Conservation (phyloP, 2,329 filamentous ascomycete species). For the Bipolaris gigantea region DNA sequence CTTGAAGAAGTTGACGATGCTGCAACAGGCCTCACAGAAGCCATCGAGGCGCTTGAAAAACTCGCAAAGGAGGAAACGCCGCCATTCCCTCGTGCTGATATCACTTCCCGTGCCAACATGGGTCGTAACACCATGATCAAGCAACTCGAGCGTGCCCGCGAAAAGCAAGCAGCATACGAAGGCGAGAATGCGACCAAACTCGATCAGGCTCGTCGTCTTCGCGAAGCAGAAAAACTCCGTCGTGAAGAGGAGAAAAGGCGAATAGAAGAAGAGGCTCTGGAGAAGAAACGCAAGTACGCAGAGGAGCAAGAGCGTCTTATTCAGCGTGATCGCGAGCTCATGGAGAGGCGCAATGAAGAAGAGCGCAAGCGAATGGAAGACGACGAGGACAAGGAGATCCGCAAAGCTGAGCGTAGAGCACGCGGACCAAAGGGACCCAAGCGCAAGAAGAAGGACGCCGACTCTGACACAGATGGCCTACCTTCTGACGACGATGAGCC, state of each 20-base stretch:
- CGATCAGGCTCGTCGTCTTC: conserved; percentile 73
- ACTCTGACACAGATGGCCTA: conserved; percentile 50
- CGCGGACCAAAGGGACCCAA: conserved; percentile 51
- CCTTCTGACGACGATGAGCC: conserved; percentile 43
- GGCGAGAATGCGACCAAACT: conserved; percentile 89
- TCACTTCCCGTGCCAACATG: conserved; percentile 97
- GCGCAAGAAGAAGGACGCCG: conserved; percentile 64
- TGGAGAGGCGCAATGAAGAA: conserved; percentile 71
- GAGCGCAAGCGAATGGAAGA: conserved; percentile 65
- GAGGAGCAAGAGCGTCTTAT: conserved; percentile 82
- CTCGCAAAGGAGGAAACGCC: conserved; percentile 66
- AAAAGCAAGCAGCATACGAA: conserved; percentile 87
- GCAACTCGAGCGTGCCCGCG: conserved; percentile 82
- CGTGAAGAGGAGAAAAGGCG: conserved; percentile 76
- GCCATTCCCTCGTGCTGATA: conserved; percentile 85
- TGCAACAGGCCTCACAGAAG: conserved; percentile 77
- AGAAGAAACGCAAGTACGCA: conserved; percentile 78
- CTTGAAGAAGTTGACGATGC: conserved; percentile 80
- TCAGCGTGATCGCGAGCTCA: conserved; percentile 71
- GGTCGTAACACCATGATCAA: conserved; percentile 91
- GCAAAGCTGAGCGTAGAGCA: conserved; percentile 62
- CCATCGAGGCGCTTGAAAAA: conserved; percentile 69
- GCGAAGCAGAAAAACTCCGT: conserved; percentile 76
- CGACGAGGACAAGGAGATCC: conserved; percentile 75
- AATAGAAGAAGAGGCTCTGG: conserved; percentile 68